Evolutionary conservation across 345 rosid genomes (phyloP).

Genomic region (Dovyalis caffra): DNA sequence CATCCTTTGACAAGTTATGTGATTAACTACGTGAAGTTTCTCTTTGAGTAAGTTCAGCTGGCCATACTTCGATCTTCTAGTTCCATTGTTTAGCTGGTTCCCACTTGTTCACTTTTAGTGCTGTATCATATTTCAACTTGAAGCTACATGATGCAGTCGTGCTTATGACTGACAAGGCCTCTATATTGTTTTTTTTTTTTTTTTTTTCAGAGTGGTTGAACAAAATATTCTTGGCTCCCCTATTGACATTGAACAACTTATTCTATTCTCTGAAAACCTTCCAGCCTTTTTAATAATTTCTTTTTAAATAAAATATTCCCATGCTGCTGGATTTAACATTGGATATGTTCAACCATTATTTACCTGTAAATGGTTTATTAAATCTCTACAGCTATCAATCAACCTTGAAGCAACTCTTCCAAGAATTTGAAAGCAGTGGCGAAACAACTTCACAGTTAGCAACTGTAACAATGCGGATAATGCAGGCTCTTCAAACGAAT

Average conservation of each 20-base stretch:
- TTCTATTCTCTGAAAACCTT: not conserved
- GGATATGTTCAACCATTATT: not conserved
- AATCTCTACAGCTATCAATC: constrained; percentile 75
- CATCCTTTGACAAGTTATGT: constrained; percentile 98
- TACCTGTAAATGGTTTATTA: not conserved
- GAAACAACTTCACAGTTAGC: constrained; percentile 73
- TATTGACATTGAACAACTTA: not conserved
- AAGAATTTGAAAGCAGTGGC: constrained; percentile 74
- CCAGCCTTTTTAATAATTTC: not conserved
- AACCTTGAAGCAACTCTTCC: constrained; percentile 95
- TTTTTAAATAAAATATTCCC: constrained; percentile 1
- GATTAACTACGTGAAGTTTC: constrained; percentile 92
- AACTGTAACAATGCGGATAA: constrained; percentile 83
- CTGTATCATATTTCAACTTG: not conserved
- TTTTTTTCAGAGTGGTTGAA: not conserved
- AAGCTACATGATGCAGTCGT: not conserved
- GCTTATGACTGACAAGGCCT: not conserved
- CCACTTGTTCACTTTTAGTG: not conserved
- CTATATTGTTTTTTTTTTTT: not conserved
- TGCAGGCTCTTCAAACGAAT: constrained; percentile 99
- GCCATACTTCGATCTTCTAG: not conserved
- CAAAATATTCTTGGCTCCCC: not conserved
- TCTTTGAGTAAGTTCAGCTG: constrained; percentile 79
- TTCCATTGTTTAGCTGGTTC: not conserved
- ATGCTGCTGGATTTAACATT: not conserved